phyloP scores from a whole-genome alignment of 2,329 filamentous ascomycete genomes.

The Huntiella moniliformis region DNA sequence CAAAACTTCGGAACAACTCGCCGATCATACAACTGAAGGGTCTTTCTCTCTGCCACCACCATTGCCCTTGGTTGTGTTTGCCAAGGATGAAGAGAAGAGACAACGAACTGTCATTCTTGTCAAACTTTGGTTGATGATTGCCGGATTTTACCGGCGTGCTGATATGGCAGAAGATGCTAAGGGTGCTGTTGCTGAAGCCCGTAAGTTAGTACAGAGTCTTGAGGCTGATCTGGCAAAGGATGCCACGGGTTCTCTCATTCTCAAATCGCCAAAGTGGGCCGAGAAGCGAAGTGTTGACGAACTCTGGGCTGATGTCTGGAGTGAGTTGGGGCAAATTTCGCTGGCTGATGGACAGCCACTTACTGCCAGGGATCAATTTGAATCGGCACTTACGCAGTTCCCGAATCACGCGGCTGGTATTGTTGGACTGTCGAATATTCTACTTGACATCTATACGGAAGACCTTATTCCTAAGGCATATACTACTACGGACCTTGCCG shows the following conservation, averaged over 20 bases:
- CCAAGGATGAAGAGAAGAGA: slow-evolving; percentile 32
- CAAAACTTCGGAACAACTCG: slow-evolving; percentile 21
- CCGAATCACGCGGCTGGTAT: slow-evolving; percentile 66
- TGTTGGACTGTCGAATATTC: slow-evolving; percentile 63
- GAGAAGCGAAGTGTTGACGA: slow-evolving; percentile 66
- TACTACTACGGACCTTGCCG: neutral
- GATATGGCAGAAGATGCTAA: slow-evolving; percentile 61
- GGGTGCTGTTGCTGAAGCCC: slow-evolving; percentile 64
- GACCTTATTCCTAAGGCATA: slow-evolving; percentile 33
- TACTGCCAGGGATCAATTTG: slow-evolving; percentile 57
- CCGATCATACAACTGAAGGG: slow-evolving; percentile 22
- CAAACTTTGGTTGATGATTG: slow-evolving; percentile 78
- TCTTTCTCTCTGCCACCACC: slow-evolving; percentile 27
- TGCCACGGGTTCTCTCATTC: slow-evolving; percentile 40
- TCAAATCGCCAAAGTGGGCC: slow-evolving; percentile 55
- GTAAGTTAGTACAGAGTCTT: slow-evolving; percentile 51
- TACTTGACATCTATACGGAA: slow-evolving; percentile 69
- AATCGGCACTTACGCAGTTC: slow-evolving; percentile 61
- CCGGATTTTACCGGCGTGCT: slow-evolving; percentile 70
- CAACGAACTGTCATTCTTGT: slow-evolving; percentile 39
- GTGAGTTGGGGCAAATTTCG: slow-evolving; percentile 55
- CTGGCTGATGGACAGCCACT: slow-evolving; percentile 43
- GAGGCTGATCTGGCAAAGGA: slow-evolving; percentile 48
- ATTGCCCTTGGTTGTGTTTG: slow-evolving; percentile 34
- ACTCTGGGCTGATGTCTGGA: slow-evolving; percentile 65